Evolutionary conservation across 306 rosid species (phyloP).

Genomic region (Vigna unguiculata): DNA sequence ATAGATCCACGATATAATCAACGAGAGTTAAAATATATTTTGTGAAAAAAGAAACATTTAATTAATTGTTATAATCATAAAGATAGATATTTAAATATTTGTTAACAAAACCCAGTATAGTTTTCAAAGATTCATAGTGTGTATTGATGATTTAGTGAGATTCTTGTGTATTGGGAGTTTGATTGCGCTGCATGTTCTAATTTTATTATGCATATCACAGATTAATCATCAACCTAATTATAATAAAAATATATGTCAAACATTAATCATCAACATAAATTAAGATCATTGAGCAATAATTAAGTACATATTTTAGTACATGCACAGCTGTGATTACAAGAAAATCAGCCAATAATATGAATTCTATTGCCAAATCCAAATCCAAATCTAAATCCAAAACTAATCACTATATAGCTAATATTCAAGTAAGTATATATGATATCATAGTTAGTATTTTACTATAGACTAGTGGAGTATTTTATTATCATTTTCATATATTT

Average conservation of each 20-base stretch:
- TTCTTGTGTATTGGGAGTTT: not conserved
- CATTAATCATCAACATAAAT: conserved; percentile 9
- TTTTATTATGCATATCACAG: not conserved
- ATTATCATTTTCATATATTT: too few relatives aligned
- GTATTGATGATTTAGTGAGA: not conserved
- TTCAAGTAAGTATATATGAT: not conserved
- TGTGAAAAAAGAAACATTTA: too few relatives aligned
- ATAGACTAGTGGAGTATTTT: not conserved
- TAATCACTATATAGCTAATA: not conserved
- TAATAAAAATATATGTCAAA: not conserved
- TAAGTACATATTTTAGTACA: not conserved
- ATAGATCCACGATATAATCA: not conserved
- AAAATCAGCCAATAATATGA: conserved; percentile 34
- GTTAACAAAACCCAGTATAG: not conserved
- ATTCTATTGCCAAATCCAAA: conserved; percentile 33
- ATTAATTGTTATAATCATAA: too few relatives aligned
- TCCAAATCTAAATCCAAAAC: conserved; percentile 34
- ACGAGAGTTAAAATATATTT: too few relatives aligned
- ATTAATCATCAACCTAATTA: too few relatives aligned
- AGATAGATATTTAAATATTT: too few relatives aligned
- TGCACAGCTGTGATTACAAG: conserved; percentile 39
- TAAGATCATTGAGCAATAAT: conserved; percentile 27
- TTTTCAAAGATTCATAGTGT: not conserved
- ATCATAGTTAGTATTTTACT: not conserved
- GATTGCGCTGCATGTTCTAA: conserved; percentile 7